Percentiles rank a stretch among this genome's conserved stretches.
Conservation (phyloP, 169 alveolate genomes). For the Plasmodium berghei region DNA sequence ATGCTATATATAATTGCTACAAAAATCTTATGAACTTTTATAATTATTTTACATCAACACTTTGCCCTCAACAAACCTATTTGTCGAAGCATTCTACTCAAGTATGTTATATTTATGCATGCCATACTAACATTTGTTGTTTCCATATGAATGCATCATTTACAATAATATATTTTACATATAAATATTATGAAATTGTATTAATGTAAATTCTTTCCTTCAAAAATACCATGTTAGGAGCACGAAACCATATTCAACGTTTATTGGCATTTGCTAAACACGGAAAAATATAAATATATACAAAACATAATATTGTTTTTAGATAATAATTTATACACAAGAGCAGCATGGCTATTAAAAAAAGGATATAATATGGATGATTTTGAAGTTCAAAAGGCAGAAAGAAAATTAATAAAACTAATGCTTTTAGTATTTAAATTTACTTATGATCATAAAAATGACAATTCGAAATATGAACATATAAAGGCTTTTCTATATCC, state of each 20-base stretch:
- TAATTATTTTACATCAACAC: constrained; percentile 55
- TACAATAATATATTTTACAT: background rate
- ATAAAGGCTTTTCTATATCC: constrained; percentile 58
- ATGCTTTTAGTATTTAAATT: constrained; percentile 67
- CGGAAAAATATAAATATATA: constrained; percentile 63
- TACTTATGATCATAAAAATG: constrained; percentile 55
- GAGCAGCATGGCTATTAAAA: constrained; percentile 71
- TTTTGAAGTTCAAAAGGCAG: constrained; percentile 66
- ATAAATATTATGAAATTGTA: background rate
- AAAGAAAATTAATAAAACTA: constrained; percentile 61
- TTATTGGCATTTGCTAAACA: constrained; percentile 59
- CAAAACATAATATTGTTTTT: constrained; percentile 57
- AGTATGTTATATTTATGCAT: constrained; percentile 9
- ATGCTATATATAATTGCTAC: constrained; percentile 59
- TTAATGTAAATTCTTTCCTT: background rate
- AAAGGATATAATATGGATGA: constrained; percentile 58
- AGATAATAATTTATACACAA: constrained; percentile 63
- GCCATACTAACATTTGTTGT: background rate
- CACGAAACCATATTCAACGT: constrained; percentile 72
- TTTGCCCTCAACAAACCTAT: constrained; percentile 69
- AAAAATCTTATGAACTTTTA: constrained; percentile 65
- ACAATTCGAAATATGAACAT: constrained; percentile 37
- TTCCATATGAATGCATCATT: constrained; percentile 7
- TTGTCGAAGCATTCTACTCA: constrained; percentile 67
- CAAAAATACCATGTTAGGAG: constrained; percentile 9